These are phyloP conservation scores for Trichoderma arundinaceum DNA, from an alignment of 2,329 filamentous ascomycete species.

Conservation along the genomic window DNA sequence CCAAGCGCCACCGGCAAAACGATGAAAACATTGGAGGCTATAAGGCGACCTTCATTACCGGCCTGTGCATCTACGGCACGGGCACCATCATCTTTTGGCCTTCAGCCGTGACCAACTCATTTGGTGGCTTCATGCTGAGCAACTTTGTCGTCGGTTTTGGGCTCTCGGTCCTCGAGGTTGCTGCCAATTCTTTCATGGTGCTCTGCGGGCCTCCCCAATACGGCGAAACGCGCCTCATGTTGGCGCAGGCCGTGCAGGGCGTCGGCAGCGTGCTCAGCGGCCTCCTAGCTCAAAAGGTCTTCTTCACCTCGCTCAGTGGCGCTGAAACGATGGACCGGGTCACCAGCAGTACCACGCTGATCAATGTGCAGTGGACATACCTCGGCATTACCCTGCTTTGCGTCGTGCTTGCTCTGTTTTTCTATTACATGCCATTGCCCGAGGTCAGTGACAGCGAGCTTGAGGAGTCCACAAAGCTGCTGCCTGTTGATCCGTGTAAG, in stretches of 20 bases:
- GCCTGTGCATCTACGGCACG: conserved; percentile 74
- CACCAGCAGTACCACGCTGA: conserved; percentile 55
- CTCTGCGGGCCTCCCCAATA: conserved; percentile 76
- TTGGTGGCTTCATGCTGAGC: conserved; percentile 76
- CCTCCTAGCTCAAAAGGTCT: conserved; percentile 73
- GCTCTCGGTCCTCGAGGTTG: conserved; percentile 77
- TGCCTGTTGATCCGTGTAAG: conserved; percentile 58
- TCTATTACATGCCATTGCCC: conserved; percentile 71
- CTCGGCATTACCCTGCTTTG: conserved; percentile 79
- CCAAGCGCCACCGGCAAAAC: conserved; percentile 47
- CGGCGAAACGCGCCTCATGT: conserved; percentile 74
- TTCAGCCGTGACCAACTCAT: conserved; percentile 74
- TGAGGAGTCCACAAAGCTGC: conserved; percentile 52
- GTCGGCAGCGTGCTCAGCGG: conserved; percentile 74
- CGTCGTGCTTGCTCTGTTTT: conserved; percentile 70
- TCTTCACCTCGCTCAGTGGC: conserved; percentile 66
- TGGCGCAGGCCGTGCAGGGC: conserved; percentile 79
- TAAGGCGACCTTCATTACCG: conserved; percentile 79
- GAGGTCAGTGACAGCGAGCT: conserved; percentile 64
- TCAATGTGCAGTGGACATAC: conserved; percentile 84
- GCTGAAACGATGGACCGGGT: conserved; percentile 37
- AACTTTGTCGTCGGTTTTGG: conserved; percentile 79
- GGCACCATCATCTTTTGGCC: conserved; percentile 90
- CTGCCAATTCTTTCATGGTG: conserved; percentile 74
- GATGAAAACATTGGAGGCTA: conserved; percentile 66